Conservation (phyloP, 495 filamentous ascomycete genomes). For the Articulospora tetracladia region DNA sequence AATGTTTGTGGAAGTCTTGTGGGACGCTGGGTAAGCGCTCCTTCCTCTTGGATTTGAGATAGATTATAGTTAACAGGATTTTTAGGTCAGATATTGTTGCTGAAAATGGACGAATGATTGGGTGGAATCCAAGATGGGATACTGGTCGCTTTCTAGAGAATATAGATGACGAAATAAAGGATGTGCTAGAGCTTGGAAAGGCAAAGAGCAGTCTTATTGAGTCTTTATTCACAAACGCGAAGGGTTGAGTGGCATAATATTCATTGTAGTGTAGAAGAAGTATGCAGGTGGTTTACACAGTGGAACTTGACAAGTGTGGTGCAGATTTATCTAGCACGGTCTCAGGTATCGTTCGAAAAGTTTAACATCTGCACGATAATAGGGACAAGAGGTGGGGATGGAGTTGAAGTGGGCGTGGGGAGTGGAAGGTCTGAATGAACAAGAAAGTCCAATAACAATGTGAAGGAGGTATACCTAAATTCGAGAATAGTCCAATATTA, state of each 20-base stretch:
- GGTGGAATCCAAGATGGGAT: conserved; percentile 36
- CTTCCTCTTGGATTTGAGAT: conserved; percentile 12
- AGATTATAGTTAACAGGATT: conserved; percentile 17
- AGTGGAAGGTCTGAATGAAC: no score
- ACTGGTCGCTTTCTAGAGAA: conserved; percentile 30
- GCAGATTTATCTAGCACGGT: no score
- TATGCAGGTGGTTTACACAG: no score
- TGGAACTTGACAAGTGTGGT: no score
- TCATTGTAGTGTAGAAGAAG: no score
- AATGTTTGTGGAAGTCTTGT: conserved; percentile 26
- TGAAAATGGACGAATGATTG: conserved; percentile 29
- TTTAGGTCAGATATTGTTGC: conserved; percentile 30
- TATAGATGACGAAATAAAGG: conserved; percentile 34
- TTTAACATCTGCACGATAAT: no score
- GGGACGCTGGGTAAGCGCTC: conserved; percentile 26
- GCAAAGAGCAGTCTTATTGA: conserved; percentile 30
- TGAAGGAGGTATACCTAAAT: no score
- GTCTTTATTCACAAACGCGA: conserved; percentile 18
- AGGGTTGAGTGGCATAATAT: conserved; percentile 20
- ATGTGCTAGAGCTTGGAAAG: conserved; percentile 31
- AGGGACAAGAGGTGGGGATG: no score
- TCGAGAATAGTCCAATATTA: no score
- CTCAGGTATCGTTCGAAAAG: no score
- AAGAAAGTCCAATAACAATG: no score
- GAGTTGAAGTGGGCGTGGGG: no score